phyloP scores from a whole-genome alignment of 306 rosid genomes.

The Trifolium dubium region DNA sequence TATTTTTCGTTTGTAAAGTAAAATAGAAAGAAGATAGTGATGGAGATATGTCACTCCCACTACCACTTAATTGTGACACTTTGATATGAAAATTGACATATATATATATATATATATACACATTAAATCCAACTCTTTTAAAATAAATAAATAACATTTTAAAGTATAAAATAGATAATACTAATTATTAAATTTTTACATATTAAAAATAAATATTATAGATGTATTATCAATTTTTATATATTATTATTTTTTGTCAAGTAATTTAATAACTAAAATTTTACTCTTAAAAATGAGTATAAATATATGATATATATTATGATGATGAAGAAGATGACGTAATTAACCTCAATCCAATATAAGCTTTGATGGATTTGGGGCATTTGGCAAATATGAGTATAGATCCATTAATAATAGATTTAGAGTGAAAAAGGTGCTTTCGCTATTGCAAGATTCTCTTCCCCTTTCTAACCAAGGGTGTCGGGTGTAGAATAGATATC shows the following conservation, averaged over 20 bases:
- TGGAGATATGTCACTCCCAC: constrained; percentile 48
- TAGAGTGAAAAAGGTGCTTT: constrained; percentile 25
- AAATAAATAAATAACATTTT: too few species aligned
- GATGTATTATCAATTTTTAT: too few species aligned
- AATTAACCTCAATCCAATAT: constrained; percentile 30
- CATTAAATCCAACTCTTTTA: too few species aligned
- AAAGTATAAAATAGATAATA: too few species aligned
- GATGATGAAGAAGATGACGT: constrained; percentile 18
- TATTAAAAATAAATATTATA: too few species aligned
- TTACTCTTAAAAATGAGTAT: too few species aligned
- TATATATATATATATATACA: too few species aligned
- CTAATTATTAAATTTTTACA: too few species aligned
- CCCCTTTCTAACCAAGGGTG: constrained; percentile 33
- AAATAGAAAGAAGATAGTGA: constrained; percentile 34
- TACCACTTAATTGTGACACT: constrained; percentile 40
- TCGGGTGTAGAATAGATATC: constrained; percentile 13
- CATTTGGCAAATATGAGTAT: constrained; percentile 20
- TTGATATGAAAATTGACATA: constrained; percentile 37
- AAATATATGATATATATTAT: constrained; percentile 33
- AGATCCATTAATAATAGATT: constrained; percentile 3
- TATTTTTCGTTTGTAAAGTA: constrained; percentile 37
- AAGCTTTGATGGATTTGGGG: constrained; percentile 36
- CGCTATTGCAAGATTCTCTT: constrained; percentile 42
- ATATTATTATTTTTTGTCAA: too few species aligned
- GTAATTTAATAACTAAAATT: too few species aligned